Evolutionary conservation across 1,284 basidiomycete species (phyloP).

Genomic region (Moesziomyces antarcticus): DNA sequence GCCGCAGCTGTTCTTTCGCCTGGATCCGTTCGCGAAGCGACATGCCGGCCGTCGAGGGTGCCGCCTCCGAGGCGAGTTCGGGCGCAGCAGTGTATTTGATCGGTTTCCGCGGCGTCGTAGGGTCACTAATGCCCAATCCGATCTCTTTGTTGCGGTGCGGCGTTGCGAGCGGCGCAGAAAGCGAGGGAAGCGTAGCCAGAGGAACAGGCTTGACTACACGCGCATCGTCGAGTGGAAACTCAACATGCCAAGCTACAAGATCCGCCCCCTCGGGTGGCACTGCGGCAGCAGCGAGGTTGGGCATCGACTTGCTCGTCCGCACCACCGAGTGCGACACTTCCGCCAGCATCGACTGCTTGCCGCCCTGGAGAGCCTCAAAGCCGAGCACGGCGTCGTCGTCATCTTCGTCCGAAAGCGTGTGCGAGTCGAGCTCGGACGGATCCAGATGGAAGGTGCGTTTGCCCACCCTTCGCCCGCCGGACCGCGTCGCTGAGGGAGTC

Average conservation of each 20-base stretch:
- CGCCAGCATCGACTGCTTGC: constrained; percentile 28
- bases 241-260: constrained; percentile 32
- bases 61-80: not conserved
- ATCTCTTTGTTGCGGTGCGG: constrained; percentile 25
- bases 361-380: not conserved
- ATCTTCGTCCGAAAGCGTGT: constrained; percentile 24
- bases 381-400: constrained; percentile 8
- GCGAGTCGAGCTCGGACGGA: constrained; percentile 23
- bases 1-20: constrained; percentile 51
- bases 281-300: constrained; percentile 5
- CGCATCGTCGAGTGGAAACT: constrained; percentile 37
- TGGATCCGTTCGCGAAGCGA: constrained; percentile 47
- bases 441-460: constrained; percentile 44
- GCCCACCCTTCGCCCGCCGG: constrained; percentile 27
- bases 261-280: constrained; percentile 19
- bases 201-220: constrained; percentile 27
- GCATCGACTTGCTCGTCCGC: constrained; percentile 19
- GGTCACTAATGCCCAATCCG: constrained; percentile 2
- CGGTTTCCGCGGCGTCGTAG: constrained; percentile 15
- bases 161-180: constrained; percentile 19
- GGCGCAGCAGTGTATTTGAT: constrained; percentile 8
- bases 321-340: constrained; percentile 26
- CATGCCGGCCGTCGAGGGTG: constrained; percentile 12
- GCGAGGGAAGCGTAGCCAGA: constrained; percentile 29
- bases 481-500: constrained; percentile 41